A percentile compares a stretch with the other conserved stretches of the same genome.
Conservation (phyloP, 192 early-diverging fungal species). For the Podila clonocystis region DNA sequence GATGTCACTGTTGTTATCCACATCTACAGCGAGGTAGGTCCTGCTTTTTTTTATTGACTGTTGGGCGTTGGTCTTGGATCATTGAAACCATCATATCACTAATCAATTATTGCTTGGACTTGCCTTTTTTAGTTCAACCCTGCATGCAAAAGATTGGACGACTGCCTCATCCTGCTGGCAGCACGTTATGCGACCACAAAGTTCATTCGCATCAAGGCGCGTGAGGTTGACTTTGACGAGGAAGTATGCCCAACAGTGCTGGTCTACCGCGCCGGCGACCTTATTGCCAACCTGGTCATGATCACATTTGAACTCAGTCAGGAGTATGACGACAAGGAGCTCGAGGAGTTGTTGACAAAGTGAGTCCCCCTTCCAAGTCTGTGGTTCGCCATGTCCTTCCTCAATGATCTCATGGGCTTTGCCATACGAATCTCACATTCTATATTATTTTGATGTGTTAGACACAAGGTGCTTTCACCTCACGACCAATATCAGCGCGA, state of each 20-base stretch:
- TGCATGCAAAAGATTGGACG: slow-evolving; percentile 54
- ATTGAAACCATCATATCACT: neutral
- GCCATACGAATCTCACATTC: neutral
- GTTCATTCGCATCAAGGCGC: slow-evolving; percentile 61
- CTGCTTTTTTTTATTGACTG: neutral
- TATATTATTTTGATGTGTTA: neutral
- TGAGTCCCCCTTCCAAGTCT: slow-evolving; percentile 17
- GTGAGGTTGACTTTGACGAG: slow-evolving; percentile 65
- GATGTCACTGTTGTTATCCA: slow-evolving; percentile 62
- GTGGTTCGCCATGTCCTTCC: neutral
- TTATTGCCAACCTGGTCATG: slow-evolving; percentile 66
- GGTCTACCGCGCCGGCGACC: slow-evolving; percentile 60
- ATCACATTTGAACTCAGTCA: slow-evolving; percentile 57
- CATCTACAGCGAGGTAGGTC: slow-evolving; percentile 60
- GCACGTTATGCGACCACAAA: slow-evolving; percentile 59
- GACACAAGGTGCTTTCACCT: slow-evolving; percentile 33
- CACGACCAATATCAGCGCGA: slow-evolving; percentile 42
- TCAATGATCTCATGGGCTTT: neutral
- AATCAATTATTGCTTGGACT: slow-evolving; percentile 2
- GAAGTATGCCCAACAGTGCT: slow-evolving; percentile 65
- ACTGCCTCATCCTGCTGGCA: slow-evolving; percentile 54
- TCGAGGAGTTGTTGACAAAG: slow-evolving; percentile 64
- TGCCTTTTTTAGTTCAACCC: slow-evolving; percentile 14
- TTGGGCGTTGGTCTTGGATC: neutral
- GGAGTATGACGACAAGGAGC: slow-evolving; percentile 45